Conservation (phyloP, 2,329 filamentous ascomycete species). For the Proliferodiscus dingleyae region DNA sequence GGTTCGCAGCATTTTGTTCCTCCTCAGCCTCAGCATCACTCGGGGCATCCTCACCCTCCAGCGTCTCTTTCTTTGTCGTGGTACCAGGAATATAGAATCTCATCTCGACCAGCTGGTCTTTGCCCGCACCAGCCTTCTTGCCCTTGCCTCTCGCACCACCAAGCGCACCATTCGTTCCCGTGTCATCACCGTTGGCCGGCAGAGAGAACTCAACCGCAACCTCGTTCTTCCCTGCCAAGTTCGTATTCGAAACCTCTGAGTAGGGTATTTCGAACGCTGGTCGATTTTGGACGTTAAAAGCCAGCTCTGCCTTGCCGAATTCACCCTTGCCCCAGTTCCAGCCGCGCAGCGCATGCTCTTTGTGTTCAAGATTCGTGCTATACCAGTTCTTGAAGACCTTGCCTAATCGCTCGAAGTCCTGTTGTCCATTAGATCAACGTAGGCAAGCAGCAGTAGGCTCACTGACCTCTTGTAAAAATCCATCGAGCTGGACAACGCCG, state of each 20-base stretch:
- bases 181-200: slow-evolving; percentile 65
- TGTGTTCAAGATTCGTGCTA: slow-evolving; percentile 83
- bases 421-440: slow-evolving; percentile 16
- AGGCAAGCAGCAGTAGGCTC: not conserved
- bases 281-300: slow-evolving; percentile 95
- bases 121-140: slow-evolving; percentile 82
- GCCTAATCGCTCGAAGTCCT: slow-evolving; percentile 83
- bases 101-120: slow-evolving; percentile 96
- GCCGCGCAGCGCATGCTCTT: slow-evolving; percentile 89
- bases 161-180: slow-evolving; percentile 67
- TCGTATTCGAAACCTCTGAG: slow-evolving; percentile 95
- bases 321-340: slow-evolving; percentile 99
- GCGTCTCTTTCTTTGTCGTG: slow-evolving; percentile 67
- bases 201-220: slow-evolving; percentile 92
- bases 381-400: slow-evolving; percentile 99
- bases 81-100: slow-evolving; percentile 96
- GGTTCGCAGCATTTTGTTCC: slow-evolving; percentile 89
- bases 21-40: slow-evolving; percentile 58
- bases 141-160: slow-evolving; percentile 72
- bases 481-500: slow-evolving; percentile 87
- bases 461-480: slow-evolving; percentile 77
- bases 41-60: slow-evolving; percentile 62
- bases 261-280: slow-evolving; percentile 97
- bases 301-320: slow-evolving; percentile 88
- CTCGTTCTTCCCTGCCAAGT: slow-evolving; percentile 94